Percentiles rank a stretch among this genome's conserved stretches.
Evolutionary conservation across 1,139 yeast genomes (phyloP).

Genomic region (Torulaspora globosa): DNA sequence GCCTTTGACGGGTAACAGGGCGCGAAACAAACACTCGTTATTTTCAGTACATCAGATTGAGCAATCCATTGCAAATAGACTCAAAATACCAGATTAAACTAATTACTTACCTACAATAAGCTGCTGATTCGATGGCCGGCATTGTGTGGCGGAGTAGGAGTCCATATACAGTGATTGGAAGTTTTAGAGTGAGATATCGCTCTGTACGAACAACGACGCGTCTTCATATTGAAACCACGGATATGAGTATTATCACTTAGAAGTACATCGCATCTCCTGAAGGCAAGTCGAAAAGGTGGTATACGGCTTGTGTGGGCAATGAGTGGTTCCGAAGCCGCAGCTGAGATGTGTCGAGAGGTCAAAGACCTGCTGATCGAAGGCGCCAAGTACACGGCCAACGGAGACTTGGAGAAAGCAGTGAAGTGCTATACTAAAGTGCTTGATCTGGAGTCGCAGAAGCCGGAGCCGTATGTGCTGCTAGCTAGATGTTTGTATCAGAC

Average conservation of each 20-base stretch:
- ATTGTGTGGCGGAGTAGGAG: no score
- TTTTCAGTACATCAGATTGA: not conserved
- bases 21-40: not conserved
- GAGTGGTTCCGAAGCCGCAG: not conserved
- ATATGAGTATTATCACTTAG: not conserved
- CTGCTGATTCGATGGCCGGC: no score
- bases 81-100: no score
- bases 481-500: conserved; percentile 78
- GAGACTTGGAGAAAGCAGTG: conserved; percentile 64
- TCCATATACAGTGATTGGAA: no score
- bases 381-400: conserved; percentile 55
- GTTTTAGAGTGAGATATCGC: not conserved
- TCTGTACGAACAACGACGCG: not conserved
- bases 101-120: no score
- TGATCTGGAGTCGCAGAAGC: conserved; percentile 47
- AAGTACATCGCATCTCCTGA: no score
- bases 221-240: not conserved
- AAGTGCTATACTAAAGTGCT: conserved; percentile 76
- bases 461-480: conserved; percentile 70
- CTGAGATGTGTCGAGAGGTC: conserved; percentile 35
- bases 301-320: not conserved
- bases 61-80: no score
- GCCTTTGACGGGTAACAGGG: not conserved
- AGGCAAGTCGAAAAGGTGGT: no score
- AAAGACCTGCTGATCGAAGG: conserved; percentile 53